Evolutionary conservation across 2,329 filamentous ascomycete species (phyloP), one percentile per base, ranked within the genome.

Genomic region (Hypoxylon sp.): DNA sequence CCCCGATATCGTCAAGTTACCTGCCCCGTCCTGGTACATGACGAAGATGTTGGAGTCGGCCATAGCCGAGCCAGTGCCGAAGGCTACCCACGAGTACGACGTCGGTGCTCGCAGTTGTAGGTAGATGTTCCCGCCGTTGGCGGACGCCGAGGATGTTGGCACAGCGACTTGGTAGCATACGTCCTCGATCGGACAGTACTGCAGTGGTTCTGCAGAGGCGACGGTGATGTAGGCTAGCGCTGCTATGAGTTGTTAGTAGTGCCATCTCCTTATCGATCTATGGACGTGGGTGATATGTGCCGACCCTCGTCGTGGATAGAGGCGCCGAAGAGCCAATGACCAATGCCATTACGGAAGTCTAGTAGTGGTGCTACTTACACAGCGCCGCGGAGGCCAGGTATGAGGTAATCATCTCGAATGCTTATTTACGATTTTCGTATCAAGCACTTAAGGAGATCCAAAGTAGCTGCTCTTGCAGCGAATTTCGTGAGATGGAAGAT

Each of bases 1-100:
- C 1, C 88, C 83, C 67, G 88, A 90, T 58, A 91, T 75, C 0
- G 89, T 91, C 23, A 91, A 82, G 73, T 90, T 90, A 67, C 85
- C 85, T 2, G 72, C 69, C 64, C 87, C 86, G 69, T 89, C 82
- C 49, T 85, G 79, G 76, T 91, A 91, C 70, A 90, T 81, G 73
- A 91, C 69, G 74, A 91, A 90, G 63, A 91, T 89, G 75, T 88
- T 85, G 53, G 88, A 77, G 32, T 83, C 85, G 13, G 75, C 43
- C 89, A 91, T 91, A 45, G 69, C 65, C 0, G 74, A 71, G 49
- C 89, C 89, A 32, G 86, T 86, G 30, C 87, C 89, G 17, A 90
- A 79, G 7, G 82, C 85, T 14, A 89, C 82, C 89, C 89, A 91
- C 65, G 77, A 72, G 74, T 85, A 85, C 5, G 78, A 79, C 1